A percentile compares a stretch with the other conserved stretches of the same genome.
Conservation (phyloP, 768 basidiomycete species). For the Leccinum imitatum region DNA sequence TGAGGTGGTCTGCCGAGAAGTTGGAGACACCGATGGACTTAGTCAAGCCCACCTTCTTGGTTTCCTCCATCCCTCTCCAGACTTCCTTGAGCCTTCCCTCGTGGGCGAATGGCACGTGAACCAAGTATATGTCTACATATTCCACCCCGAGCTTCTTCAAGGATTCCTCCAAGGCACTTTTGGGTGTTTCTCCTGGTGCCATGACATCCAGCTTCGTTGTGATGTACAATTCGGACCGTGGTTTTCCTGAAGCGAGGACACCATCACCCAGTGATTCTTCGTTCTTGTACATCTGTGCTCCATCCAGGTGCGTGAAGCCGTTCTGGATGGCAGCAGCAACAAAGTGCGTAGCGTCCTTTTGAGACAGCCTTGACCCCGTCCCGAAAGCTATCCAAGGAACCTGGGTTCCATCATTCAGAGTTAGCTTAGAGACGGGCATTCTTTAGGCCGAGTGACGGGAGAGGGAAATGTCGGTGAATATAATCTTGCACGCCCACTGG, state of each 20-base stretch:
- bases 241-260: conserved; percentile 48
- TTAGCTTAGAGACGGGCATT: conserved; percentile 34
- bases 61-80: conserved; percentile 63
- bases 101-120: conserved; percentile 48
- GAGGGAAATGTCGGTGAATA: conserved; percentile 6
- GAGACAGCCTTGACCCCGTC: conserved; percentile 55
- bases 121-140: conserved; percentile 62
- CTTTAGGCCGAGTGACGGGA: background rate
- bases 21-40: conserved; percentile 57
- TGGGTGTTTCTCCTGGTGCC: conserved; percentile 45
- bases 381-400: conserved; percentile 63
- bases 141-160: conserved; percentile 53
- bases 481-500: background rate
- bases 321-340: conserved; percentile 53
- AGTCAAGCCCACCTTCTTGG: conserved; percentile 42
- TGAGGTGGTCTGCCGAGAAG: conserved; percentile 43
- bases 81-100: conserved; percentile 46
- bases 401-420: conserved; percentile 53
- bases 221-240: conserved; percentile 57
- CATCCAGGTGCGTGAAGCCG: conserved; percentile 62
- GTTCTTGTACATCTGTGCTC: conserved; percentile 60
- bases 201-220: conserved; percentile 51
- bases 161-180: conserved; percentile 48
- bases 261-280: conserved; percentile 53
- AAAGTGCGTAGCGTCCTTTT: conserved; percentile 40